A percentile compares a stretch with the other conserved stretches of the same genome.
These are phyloP conservation scores for Linderina pennispora DNA, from an alignment of 192 early-diverging fungal genomes.

Conservation along the genomic window DNA sequence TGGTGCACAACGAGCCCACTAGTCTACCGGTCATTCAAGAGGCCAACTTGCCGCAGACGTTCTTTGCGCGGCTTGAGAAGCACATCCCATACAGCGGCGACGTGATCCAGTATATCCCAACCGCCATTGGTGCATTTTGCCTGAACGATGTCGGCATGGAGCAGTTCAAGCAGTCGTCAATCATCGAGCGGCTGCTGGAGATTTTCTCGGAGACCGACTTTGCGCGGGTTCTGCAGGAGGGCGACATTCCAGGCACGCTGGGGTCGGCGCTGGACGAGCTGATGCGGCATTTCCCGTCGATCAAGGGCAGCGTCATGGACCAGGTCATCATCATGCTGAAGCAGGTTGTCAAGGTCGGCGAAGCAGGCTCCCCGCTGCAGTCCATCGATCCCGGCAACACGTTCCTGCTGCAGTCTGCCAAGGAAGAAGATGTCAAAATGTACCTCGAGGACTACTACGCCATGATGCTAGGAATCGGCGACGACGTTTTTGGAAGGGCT, in stretches of 20 bases:
- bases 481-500: conserved; percentile 46
- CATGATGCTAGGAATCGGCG: conserved; percentile 48
- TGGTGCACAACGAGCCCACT: conserved; percentile 98
- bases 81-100: conserved; percentile 79
- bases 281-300: conserved; percentile 86
- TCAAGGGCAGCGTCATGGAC: conserved; percentile 69
- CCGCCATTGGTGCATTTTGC: conserved; percentile 94
- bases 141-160: conserved; percentile 85
- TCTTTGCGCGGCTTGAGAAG: conserved; percentile 62
- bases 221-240: conserved; percentile 70
- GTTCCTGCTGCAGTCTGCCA: conserved; percentile 25
- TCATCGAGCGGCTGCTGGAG: conserved; percentile 67
- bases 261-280: conserved; percentile 91
- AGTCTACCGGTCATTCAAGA: conserved; percentile 93
- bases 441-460: conserved; percentile 52
- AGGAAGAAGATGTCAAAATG: conserved; percentile 42
- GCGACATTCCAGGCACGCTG: conserved; percentile 75
- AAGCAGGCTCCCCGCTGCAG: conserved; percentile 23
- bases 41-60: conserved; percentile 73
- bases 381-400: conserved; percentile 36
- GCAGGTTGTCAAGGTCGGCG: conserved; percentile 57
- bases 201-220: conserved; percentile 73
- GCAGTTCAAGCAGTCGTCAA: conserved; percentile 64
- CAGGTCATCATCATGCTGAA: conserved; percentile 66
- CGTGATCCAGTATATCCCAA: conserved; percentile 72